Percentiles rank a stretch among this genome's conserved stretches.
phyloP scores from a whole-genome alignment of 2,329 filamentous ascomycete genomes.

The Sporothrix pallida region DNA sequence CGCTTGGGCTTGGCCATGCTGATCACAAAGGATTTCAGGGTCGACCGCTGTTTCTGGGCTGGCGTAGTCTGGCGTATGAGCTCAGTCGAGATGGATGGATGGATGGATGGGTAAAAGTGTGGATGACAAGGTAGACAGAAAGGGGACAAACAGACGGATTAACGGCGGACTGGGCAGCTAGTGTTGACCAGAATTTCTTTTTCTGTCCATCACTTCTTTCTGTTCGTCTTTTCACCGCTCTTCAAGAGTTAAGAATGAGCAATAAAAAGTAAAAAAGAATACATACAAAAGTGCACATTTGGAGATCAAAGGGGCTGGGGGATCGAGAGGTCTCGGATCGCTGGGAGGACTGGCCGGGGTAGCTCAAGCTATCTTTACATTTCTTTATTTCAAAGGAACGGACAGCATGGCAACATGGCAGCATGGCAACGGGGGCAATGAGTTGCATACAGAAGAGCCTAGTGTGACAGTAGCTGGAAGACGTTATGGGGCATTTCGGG shows the following conservation, averaged over 20 bases:
- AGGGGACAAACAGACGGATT: no score
- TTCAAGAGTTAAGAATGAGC: neutral
- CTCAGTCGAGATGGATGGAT: neutral
- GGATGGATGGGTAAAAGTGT: no score
- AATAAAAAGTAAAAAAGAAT: neutral
- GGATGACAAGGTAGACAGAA: no score
- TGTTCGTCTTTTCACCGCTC: neutral
- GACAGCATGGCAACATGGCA: neutral
- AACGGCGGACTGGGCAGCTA: neutral
- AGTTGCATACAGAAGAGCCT: conserved; percentile 23
- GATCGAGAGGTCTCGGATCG: conserved; percentile 25
- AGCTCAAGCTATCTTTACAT: neutral
- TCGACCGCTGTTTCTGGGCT: neutral
- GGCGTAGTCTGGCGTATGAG: neutral
- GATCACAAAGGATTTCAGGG: conserved; percentile 13
- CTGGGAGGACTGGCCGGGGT: neutral
- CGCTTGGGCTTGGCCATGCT: neutral
- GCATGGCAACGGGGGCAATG: neutral
- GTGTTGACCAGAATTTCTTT: neutral
- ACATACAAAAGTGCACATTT: neutral
- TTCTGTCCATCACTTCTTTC: neutral
- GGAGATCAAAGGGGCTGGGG: neutral
- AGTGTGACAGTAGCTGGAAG: neutral
- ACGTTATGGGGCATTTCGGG: neutral
- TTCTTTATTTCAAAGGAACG: neutral